phyloP scores from a whole-genome alignment of 2,329 filamentous ascomycete genomes.

The Diaporthe longicolla region DNA sequence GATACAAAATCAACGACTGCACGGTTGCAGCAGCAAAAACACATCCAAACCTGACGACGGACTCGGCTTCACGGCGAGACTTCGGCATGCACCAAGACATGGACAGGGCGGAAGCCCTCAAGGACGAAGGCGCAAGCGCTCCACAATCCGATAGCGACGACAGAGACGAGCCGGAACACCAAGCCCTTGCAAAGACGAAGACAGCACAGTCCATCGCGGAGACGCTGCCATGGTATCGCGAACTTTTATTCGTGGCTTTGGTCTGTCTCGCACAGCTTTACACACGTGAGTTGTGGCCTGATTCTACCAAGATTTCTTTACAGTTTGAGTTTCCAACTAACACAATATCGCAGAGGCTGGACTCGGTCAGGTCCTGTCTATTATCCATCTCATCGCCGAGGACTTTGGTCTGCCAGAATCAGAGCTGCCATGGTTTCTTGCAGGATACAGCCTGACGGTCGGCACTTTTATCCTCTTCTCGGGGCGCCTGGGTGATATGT shows the following conservation, averaged over 20 bases:
- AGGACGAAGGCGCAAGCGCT: background rate
- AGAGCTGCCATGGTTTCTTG: conserved; percentile 60
- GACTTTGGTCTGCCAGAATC: conserved; percentile 55
- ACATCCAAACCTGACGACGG: background rate
- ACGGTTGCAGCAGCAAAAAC: background rate
- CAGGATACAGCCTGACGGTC: conserved; percentile 59
- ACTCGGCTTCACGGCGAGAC: background rate
- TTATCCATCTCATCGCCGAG: conserved; percentile 60
- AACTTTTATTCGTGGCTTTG: conserved; percentile 39
- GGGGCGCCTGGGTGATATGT: conserved; percentile 62
- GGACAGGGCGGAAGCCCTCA: background rate
- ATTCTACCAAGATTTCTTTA: background rate
- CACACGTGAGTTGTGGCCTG: conserved; percentile 30
- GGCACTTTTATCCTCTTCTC: conserved; percentile 62
- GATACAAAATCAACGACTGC: background rate
- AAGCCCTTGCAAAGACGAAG: conserved; percentile 21
- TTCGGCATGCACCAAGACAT: background rate
- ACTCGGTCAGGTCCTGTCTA: conserved; percentile 42
- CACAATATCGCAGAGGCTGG: conserved; percentile 34
- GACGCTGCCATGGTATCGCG: conserved; percentile 40
- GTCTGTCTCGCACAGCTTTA: conserved; percentile 40
- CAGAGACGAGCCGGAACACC: conserved; percentile 25
- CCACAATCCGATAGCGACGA: conserved; percentile 24
- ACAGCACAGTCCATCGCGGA: conserved; percentile 37
- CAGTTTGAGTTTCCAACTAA: background rate